Evolutionary conservation across 2,329 filamentous ascomycete species (phyloP).

Genomic region (Alternaria infectoria): DNA sequence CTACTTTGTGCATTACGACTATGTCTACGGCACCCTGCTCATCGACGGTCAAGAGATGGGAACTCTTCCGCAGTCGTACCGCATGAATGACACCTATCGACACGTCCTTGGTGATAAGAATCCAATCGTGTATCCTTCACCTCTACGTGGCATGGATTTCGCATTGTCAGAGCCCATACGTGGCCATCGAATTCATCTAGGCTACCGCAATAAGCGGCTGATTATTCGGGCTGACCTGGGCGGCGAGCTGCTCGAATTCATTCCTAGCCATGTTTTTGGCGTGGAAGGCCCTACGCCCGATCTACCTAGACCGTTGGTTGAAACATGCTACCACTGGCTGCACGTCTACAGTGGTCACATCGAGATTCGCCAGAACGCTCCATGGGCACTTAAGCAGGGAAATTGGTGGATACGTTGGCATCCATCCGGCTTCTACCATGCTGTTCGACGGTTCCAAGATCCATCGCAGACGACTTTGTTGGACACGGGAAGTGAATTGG

Average conservation of each 20-base stretch:
- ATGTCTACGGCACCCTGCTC: constrained; percentile 57
- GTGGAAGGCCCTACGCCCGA: background rate
- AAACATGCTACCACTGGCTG: constrained; percentile 67
- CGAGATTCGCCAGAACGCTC: constrained; percentile 58
- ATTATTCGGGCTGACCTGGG: constrained; percentile 53
- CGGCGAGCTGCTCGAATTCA: constrained; percentile 41
- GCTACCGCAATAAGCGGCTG: constrained; percentile 50
- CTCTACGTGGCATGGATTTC: constrained; percentile 60
- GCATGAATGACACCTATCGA: constrained; percentile 51
- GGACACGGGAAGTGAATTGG: constrained; percentile 56
- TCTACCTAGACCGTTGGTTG: constrained; percentile 58
- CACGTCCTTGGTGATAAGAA: constrained; percentile 62
- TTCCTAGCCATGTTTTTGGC: constrained; percentile 41
- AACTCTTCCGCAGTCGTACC: constrained; percentile 61
- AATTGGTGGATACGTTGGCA: constrained; percentile 52
- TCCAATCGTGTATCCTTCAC: constrained; percentile 61
- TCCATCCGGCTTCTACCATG: constrained; percentile 17
- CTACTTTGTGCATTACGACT: constrained; percentile 51
- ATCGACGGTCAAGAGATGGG: constrained; percentile 58
- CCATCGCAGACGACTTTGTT: constrained; percentile 51
- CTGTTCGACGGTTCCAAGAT: constrained; percentile 21
- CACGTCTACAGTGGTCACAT: constrained; percentile 55
- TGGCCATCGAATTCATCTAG: constrained; percentile 61
- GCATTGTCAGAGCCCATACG: constrained; percentile 42
- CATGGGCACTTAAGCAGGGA: constrained; percentile 47